Conservation (phyloP, 2,329 filamentous ascomycete species). For the Drechslera avenae region DNA sequence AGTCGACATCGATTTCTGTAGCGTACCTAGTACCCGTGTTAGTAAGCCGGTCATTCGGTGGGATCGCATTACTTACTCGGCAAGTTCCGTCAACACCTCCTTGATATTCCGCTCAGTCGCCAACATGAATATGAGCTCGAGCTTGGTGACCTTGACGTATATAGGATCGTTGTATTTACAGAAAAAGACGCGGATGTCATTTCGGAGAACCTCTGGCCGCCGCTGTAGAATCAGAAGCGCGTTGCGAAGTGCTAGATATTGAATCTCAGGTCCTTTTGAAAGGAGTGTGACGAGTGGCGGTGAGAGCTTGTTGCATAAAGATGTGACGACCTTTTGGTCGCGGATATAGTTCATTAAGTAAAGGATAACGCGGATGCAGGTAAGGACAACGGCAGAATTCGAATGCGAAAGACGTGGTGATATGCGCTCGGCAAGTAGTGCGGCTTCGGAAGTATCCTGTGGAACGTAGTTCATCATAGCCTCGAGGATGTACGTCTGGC, state of each 20-base stretch:
- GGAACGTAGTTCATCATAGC: slow-evolving; percentile 97
- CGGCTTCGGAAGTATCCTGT: slow-evolving; percentile 84
- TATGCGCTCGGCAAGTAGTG: slow-evolving; percentile 89
- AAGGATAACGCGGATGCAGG: slow-evolving; percentile 92
- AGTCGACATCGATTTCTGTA: slow-evolving; percentile 98
- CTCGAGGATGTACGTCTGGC: slow-evolving; percentile 97
- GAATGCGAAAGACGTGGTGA: slow-evolving; percentile 94
- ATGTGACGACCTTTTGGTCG: slow-evolving; percentile 84
- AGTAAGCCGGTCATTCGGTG: neutral
- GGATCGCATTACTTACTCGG: slow-evolving; percentile 67
- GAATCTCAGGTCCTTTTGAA: slow-evolving; percentile 96
- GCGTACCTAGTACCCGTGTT: slow-evolving; percentile 64
- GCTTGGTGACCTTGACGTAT: slow-evolving; percentile 98
- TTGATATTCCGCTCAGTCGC: slow-evolving; percentile 94
- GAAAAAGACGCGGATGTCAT: slow-evolving; percentile 98
- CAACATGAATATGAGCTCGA: slow-evolving; percentile 98
- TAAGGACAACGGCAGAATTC: slow-evolving; percentile 94
- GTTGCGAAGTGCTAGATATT: slow-evolving; percentile 93
- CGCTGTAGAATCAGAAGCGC: slow-evolving; percentile 92
- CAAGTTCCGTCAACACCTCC: slow-evolving; percentile 89
- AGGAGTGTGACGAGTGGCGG: slow-evolving; percentile 92
- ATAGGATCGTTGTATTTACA: slow-evolving; percentile 99
- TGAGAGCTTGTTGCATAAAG: slow-evolving; percentile 88
- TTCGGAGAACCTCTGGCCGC: slow-evolving; percentile 88
- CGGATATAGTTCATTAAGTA: slow-evolving; percentile 99